Conservation (phyloP, 768 basidiomycete genomes). For the Artomyces pyxidatus region DNA sequence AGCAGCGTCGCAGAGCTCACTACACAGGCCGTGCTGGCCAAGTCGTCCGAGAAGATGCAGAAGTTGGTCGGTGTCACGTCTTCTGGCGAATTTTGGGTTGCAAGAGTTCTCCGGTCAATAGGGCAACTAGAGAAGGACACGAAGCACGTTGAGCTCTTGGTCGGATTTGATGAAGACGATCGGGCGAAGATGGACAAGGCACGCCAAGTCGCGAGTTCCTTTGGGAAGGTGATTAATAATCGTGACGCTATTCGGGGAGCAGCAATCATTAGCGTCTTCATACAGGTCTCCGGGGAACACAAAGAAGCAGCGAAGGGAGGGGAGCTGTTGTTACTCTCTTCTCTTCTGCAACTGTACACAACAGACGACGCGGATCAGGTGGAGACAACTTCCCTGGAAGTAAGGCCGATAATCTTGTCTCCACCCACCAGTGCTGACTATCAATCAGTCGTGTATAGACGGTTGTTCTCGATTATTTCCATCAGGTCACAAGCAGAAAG, state of each 20-base stretch:
- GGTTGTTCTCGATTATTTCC: slow-evolving; percentile 50
- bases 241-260: too few relatives aligned
- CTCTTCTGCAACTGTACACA: slow-evolving; percentile 67
- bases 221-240: slow-evolving; percentile 51
- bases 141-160: slow-evolving; percentile 54
- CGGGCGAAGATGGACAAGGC: slow-evolving; percentile 37
- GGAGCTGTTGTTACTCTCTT: slow-evolving; percentile 62
- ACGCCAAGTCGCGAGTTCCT: slow-evolving; percentile 29
- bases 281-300: slow-evolving; percentile 32
- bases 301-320: slow-evolving; percentile 58
- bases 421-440: not conserved
- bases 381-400: slow-evolving; percentile 56
- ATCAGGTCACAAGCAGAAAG: slow-evolving; percentile 20
- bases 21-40: slow-evolving; percentile 41
- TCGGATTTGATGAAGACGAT: slow-evolving; percentile 50
- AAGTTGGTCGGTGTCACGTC: slow-evolving; percentile 57
- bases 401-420: slow-evolving; percentile 18
- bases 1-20: slow-evolving; percentile 69
- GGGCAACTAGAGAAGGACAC: slow-evolving; percentile 50
- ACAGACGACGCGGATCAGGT: slow-evolving; percentile 44
- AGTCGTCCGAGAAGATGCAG: slow-evolving; percentile 41
- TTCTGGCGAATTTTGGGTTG: slow-evolving; percentile 76
- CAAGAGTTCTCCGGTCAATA: slow-evolving; percentile 52
- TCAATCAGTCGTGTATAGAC: slow-evolving; percentile 49
- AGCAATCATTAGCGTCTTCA: too few relatives aligned